phyloP scores from a whole-genome alignment of 768 basidiomycete species.

The Rhodotorula kratochvilovae region DNA sequence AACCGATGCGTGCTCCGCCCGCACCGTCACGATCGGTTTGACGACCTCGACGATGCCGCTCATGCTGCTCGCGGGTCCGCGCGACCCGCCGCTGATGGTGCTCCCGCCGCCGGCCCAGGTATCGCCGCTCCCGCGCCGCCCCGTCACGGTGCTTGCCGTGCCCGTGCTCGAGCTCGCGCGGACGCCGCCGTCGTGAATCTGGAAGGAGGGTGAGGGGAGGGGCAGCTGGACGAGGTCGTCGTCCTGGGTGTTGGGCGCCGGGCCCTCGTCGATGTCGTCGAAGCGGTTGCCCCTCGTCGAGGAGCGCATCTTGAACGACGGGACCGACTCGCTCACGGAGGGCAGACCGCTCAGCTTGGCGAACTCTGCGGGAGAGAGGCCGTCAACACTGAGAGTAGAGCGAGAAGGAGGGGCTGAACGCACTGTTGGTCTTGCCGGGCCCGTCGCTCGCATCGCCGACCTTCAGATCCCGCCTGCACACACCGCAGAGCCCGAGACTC shows the following conservation, averaged over 20 bases:
- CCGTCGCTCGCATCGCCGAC: slow-evolving; percentile 76
- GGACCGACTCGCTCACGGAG: slow-evolving; percentile 49
- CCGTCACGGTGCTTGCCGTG: slow-evolving; percentile 10
- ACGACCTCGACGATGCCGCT: slow-evolving; percentile 59
- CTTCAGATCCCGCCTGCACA: slow-evolving; percentile 95
- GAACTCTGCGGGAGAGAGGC: slow-evolving; percentile 59
- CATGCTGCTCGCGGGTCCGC: slow-evolving; percentile 6
- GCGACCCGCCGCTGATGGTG: slow-evolving; percentile 50
- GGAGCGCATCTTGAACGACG: slow-evolving; percentile 44
- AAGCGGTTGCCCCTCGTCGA: slow-evolving; percentile 41
- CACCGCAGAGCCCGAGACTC: slow-evolving; percentile 83
- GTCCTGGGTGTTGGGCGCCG: slow-evolving; percentile 64
- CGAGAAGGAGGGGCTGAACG: slow-evolving; percentile 30
- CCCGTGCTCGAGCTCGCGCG: slow-evolving; percentile 1
- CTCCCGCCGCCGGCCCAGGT: slow-evolving; percentile 9
- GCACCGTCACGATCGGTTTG: slow-evolving; percentile 86
- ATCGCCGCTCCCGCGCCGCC: slow-evolving; percentile 21
- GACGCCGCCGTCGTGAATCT: too few species aligned
- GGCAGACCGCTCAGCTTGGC: slow-evolving; percentile 85
- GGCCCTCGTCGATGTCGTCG: slow-evolving; percentile 24
- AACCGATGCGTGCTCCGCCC: slow-evolving; percentile 82
- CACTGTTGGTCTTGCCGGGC: slow-evolving; percentile 73
- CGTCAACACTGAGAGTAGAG: background rate
- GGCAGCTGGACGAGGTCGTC: slow-evolving; percentile 67
- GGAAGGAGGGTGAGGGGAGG: slow-evolving; percentile 46